phyloP scores from a whole-genome alignment of 2,329 filamentous ascomycete genomes.

The Neoarthrinium moseri region DNA sequence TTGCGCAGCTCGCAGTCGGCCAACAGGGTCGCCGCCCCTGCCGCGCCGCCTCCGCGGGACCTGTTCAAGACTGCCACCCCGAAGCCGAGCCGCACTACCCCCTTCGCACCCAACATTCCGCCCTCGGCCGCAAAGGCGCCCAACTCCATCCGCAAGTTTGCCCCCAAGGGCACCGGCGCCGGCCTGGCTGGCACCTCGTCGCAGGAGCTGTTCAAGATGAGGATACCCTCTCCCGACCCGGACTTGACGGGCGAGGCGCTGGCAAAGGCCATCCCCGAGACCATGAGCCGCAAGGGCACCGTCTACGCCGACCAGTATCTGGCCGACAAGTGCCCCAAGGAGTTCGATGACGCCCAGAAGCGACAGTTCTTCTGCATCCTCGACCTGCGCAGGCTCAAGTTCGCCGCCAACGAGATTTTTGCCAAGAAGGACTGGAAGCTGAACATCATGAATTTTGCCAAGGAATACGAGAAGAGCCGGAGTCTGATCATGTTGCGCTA shows the following conservation, averaged over 20 bases:
- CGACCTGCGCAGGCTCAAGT: conserved; percentile 60
- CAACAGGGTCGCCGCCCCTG: conserved; percentile 10
- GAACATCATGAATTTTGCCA: conserved; percentile 61
- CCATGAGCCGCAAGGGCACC: conserved; percentile 50
- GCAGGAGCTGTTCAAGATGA: conserved; percentile 56
- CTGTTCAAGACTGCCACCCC: conserved; percentile 29
- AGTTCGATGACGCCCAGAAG: conserved; percentile 58
- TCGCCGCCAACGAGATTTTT: conserved; percentile 61
- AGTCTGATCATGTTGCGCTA: conserved; percentile 61
- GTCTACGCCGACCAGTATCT: conserved; percentile 62
- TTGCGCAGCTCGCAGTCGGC: conserved; percentile 18
- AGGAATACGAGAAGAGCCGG: conserved; percentile 63
- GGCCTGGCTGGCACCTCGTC: conserved; percentile 49
- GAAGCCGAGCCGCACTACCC: conserved; percentile 21
- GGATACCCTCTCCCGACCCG: conserved; percentile 55
- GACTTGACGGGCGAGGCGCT: conserved; percentile 56
- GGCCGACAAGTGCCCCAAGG: conserved; percentile 53
- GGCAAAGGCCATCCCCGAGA: conserved; percentile 51
- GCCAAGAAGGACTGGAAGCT: conserved; percentile 61
- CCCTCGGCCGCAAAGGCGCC: conserved; percentile 20
- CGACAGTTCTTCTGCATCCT: conserved; percentile 64
- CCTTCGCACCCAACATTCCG: conserved; percentile 27
- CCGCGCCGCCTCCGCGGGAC: conserved; percentile 18
- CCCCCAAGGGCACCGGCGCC: conserved; percentile 41
- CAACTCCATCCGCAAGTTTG: conserved; percentile 25